Evolutionary conservation across 2,329 filamentous ascomycete species (phyloP).

Genomic region (Dichotomopilus funicola): DNA sequence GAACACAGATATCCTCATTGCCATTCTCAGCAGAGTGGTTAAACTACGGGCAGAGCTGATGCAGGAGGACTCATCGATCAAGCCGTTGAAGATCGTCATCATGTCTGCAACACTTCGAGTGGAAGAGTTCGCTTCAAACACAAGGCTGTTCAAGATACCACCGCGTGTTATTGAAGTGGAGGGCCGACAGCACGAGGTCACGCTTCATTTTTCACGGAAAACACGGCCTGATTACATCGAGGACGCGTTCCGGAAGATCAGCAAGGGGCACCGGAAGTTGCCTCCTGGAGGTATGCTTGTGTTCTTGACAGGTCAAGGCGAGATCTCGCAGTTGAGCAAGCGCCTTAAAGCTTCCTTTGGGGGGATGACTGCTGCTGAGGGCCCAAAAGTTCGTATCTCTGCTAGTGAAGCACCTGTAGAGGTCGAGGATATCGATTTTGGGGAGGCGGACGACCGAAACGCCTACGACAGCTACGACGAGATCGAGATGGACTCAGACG

Average conservation of each 20-base stretch:
- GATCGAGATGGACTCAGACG: constrained; percentile 53
- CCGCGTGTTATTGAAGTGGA: constrained; percentile 86
- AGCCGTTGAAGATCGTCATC: constrained; percentile 86
- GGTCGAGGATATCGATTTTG: constrained; percentile 80
- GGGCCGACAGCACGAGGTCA: constrained; percentile 86
- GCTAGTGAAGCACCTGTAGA: constrained; percentile 74
- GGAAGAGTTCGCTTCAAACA: constrained; percentile 82
- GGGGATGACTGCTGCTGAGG: constrained; percentile 48
- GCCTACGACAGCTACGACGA: constrained; percentile 47
- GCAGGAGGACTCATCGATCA: constrained; percentile 61
- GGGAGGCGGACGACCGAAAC: constrained; percentile 60
- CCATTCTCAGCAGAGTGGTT: constrained; percentile 90
- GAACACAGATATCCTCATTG: constrained; percentile 97
- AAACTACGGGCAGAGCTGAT: constrained; percentile 72
- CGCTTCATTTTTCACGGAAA: constrained; percentile 76
- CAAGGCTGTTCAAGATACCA: constrained; percentile 65
- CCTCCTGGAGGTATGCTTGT: constrained; percentile 88
- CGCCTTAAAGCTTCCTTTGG: constrained; percentile 63
- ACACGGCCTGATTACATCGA: constrained; percentile 86
- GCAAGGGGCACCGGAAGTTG: constrained; percentile 79
- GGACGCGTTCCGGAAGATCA: constrained; percentile 82
- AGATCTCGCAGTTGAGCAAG: constrained; percentile 80
- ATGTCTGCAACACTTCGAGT: constrained; percentile 96
- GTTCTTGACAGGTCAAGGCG: constrained; percentile 88
- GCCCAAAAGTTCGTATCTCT: constrained; percentile 66